A percentile compares a stretch with the other conserved stretches of the same genome.
Conservation (phyloP, 768 basidiomycete genomes). For the Leccinum truebloodii region DNA sequence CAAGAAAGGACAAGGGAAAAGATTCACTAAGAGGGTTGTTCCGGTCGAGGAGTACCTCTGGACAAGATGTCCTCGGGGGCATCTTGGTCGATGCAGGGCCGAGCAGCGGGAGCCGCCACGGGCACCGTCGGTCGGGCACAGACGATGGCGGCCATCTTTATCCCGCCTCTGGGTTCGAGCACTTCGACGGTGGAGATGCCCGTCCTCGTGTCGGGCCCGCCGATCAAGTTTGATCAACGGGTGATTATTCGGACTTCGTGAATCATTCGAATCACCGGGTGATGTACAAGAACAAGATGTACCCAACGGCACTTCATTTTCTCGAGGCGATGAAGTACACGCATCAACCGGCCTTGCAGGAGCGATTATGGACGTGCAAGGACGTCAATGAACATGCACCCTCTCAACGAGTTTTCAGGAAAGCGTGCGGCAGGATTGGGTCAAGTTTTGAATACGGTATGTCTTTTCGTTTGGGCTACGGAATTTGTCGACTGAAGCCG, state of each 20-base stretch:
- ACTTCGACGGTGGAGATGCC: constrained; percentile 12
- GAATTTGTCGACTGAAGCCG: too few relatives aligned
- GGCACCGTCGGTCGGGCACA: constrained; percentile 18
- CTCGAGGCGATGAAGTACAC: constrained; percentile 74
- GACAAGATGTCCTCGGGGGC: constrained; percentile 8
- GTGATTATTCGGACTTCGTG: constrained; percentile 51
- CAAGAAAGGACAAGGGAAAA: constrained; percentile 36
- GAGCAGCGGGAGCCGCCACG: constrained; percentile 16
- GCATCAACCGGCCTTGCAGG: constrained; percentile 51
- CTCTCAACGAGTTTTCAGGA: constrained; percentile 33
- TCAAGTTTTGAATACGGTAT: constrained; percentile 46
- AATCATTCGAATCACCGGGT: constrained; percentile 62
- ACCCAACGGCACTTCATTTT: constrained; percentile 72
- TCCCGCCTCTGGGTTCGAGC: constrained; percentile 15
- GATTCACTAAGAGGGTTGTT: constrained; percentile 44
- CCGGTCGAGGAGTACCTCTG: constrained; percentile 42
- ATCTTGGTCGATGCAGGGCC: constrained; percentile 13
- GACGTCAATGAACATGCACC: constrained; percentile 39
- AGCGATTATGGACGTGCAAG: constrained; percentile 50
- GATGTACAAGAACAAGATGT: constrained; percentile 51
- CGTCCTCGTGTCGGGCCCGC: constrained; percentile 19
- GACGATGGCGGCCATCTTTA: constrained; percentile 24
- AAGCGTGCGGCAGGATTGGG: constrained; percentile 58
- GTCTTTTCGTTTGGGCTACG: constrained; percentile 21
- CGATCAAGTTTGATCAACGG: constrained; percentile 45